Percentiles rank a stretch among this genome's conserved stretches.
Evolutionary conservation across 1,139 yeast species (phyloP).

Genomic region (Kurtzmaniella quercitrusa): DNA sequence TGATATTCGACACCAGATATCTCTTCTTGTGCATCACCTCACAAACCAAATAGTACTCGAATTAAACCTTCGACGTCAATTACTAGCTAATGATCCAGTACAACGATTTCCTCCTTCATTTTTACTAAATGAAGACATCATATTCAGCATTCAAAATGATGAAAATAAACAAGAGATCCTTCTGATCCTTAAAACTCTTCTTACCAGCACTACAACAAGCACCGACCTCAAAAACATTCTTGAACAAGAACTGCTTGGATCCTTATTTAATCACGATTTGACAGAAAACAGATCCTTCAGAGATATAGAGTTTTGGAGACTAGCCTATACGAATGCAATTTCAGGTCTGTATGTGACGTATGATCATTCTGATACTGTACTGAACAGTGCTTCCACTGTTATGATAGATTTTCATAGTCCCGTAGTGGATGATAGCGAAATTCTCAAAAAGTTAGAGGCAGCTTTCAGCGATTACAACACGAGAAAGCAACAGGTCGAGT

Average conservation of each 20-base stretch:
- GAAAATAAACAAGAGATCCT: slow-evolving; percentile 15
- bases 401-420: slow-evolving; percentile 17
- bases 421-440: slow-evolving; percentile 17
- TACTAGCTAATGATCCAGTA: slow-evolving; percentile 12
- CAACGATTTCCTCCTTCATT: slow-evolving; percentile 9
- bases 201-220: neutral
- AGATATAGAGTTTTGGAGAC: slow-evolving; percentile 19
- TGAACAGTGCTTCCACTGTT: slow-evolving; percentile 13
- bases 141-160: slow-evolving; percentile 14
- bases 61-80: slow-evolving; percentile 17
- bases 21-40: slow-evolving; percentile 10
- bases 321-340: slow-evolving; percentile 22
- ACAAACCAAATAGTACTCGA: slow-evolving; percentile 24
- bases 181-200: slow-evolving; percentile 8
- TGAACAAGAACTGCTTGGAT: slow-evolving; percentile 11
- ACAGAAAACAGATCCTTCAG: slow-evolving; percentile 16
- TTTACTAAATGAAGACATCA: slow-evolving; percentile 14
- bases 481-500: slow-evolving; percentile 8
- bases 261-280: slow-evolving; percentile 13
- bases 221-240: slow-evolving; percentile 6
- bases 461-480: slow-evolving; percentile 15
- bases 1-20: slow-evolving; percentile 19
- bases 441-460: slow-evolving; percentile 14
- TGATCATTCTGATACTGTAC: slow-evolving; percentile 22
- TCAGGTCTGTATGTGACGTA: slow-evolving; percentile 33